Evolutionary conservation across 1,139 yeast species (phyloP), one percentile per base, ranked within the genome.

Genomic region (Pichia kudriavzevii): DNA sequence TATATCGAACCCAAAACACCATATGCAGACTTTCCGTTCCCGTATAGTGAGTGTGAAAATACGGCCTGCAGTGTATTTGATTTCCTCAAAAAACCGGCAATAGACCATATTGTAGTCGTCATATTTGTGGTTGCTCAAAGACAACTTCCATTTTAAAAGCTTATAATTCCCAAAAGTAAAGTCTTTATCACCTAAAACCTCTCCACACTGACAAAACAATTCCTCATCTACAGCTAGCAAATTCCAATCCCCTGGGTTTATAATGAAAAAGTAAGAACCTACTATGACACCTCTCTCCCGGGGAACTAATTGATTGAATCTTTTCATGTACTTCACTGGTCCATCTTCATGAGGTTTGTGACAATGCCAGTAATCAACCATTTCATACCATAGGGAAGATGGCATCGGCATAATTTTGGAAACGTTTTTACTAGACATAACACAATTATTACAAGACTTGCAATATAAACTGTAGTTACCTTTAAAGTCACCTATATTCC

Each of bases 311-410:
- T 12, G 64, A 32, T 44, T 52, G 31, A 52, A 53, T 23, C 53
- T 39, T 20, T 46, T 35, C 16, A 43, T 34, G n/a, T 48, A 43
- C 17, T 52, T 45, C 1, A 23, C 17, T 11, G 23, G 21, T 20
- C 50, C 49, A 19, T 46, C 47, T 16, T 59, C 53, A 25, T 61
- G 31, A 0, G 98, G 97, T 53, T 87, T 87, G 55, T 91, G 97
- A 53, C 98, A 91, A 56, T 91, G 97, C 98, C 98, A 91, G 46
- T 81, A 82, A 42, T 91, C 97, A 95, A 91, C 82, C 71, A 91
- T 65, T 53, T 91, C 98, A 10, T 82, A 75, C 98, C 98, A 91
- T 36, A 76, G 66, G 49, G 87, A 96, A 1, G 94, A 81, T 0
- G 98, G 98, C 78, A 88, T 71, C 30, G 84, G 83, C 44, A 64